Percentiles rank a stretch among this genome's conserved stretches.
These are phyloP conservation scores for Cutaneotrichosporon dermatis DNA, from an alignment of 1,284 basidiomycete genomes.

Conservation along the genomic window DNA sequence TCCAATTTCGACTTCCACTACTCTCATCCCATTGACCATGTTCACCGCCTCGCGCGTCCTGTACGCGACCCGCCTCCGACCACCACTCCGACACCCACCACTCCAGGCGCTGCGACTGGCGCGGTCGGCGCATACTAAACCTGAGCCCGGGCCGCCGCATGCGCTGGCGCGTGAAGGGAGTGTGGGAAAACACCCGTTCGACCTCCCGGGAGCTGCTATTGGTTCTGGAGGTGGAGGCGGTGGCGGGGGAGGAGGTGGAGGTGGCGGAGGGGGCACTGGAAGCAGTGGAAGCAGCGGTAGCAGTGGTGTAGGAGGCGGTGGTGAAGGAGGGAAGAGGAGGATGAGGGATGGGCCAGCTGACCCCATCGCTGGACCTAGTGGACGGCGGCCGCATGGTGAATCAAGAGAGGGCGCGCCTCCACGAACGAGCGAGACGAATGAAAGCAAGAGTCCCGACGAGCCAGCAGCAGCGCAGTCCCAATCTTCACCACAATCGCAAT, in stretches of 20 bases:
- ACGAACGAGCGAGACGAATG: too few relatives aligned
- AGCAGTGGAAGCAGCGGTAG: too few relatives aligned
- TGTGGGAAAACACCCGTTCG: slow-evolving; percentile 1
- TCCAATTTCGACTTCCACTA: too few relatives aligned
- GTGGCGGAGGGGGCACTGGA: background rate
- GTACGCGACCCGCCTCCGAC: too few relatives aligned
- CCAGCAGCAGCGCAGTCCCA: too few relatives aligned
- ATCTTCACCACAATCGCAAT: too few relatives aligned
- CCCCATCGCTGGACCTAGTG: slow-evolving; percentile 9
- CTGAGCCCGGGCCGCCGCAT: background rate
- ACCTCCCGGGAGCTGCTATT: background rate
- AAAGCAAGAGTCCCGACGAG: too few relatives aligned
- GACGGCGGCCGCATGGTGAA: background rate
- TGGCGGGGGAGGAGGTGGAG: background rate
- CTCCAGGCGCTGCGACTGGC: too few relatives aligned
- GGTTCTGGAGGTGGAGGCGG: background rate
- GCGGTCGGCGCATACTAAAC: background rate
- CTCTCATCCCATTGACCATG: too few relatives aligned
- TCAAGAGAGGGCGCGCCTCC: too few relatives aligned
- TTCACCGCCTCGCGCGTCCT: too few relatives aligned
- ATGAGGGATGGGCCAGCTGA: slow-evolving; percentile 1
- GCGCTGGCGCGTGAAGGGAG: background rate
- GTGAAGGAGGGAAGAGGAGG: background rate
- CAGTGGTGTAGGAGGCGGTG: background rate
- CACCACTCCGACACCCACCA: too few relatives aligned